These are phyloP conservation scores for Achlya hypogyna DNA, from an alignment of 352 stramenopile genomes.

Conservation along the genomic window DNA sequence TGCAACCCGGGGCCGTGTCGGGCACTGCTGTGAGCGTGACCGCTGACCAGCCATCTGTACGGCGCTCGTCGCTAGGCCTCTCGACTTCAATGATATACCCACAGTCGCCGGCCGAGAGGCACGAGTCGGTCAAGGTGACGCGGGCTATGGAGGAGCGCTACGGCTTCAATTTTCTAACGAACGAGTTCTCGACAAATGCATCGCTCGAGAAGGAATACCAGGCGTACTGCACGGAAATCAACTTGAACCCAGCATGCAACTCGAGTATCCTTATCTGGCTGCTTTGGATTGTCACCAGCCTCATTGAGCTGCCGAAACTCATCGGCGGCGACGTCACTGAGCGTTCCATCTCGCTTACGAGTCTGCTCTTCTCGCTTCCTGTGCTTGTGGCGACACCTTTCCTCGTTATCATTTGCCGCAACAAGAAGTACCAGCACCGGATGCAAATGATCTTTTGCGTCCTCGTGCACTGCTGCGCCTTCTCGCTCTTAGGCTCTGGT, in stretches of 20 bases:
- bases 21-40: neutral
- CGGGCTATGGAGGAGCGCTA: conserved; percentile 66
- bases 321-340: conserved; percentile 34
- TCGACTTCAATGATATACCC: conserved; percentile 61
- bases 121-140: conserved; percentile 58
- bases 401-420: conserved; percentile 42
- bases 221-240: conserved; percentile 69
- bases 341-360: conserved; percentile 23
- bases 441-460: conserved; percentile 51
- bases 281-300: conserved; percentile 41
- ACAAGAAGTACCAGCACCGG: conserved; percentile 39
- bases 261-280: conserved; percentile 48
- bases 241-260: conserved; percentile 48
- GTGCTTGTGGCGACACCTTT: conserved; percentile 53
- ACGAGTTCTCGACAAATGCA: conserved; percentile 48
- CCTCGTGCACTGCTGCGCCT: conserved; percentile 61
- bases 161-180: conserved; percentile 76
- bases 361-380: conserved; percentile 39
- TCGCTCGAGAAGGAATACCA: conserved; percentile 65
- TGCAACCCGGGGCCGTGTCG: neutral
- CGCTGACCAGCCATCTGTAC: conserved; percentile 3
- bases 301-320: conserved; percentile 31
- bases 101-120: conserved; percentile 46
- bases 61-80: conserved; percentile 50
- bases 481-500: conserved; percentile 37